These are phyloP conservation scores for Achlya hypogyna DNA, from an alignment of 352 stramenopile genomes.

Conservation along the genomic window DNA sequence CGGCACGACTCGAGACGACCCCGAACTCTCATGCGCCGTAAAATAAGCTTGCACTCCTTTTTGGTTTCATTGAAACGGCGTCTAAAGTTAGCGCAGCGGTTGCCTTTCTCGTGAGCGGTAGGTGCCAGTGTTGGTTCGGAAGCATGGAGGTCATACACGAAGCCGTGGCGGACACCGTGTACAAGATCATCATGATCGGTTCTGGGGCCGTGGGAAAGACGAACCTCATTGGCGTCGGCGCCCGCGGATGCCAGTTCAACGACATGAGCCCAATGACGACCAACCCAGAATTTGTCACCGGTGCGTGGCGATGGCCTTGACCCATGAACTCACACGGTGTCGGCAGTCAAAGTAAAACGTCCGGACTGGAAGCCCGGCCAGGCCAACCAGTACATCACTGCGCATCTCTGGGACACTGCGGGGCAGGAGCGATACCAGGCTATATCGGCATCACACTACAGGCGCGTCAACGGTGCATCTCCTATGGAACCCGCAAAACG, in stretches of 20 bases:
- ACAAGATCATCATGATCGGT: conserved; percentile 59
- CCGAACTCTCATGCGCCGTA: too few species aligned
- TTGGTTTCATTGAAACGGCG: too few species aligned
- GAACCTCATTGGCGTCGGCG: conserved; percentile 46
- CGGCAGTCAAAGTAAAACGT: conserved; percentile 49
- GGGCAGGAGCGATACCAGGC: conserved; percentile 63
- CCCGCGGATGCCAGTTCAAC: conserved; percentile 47
- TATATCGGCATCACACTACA: conserved; percentile 66
- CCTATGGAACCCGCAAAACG: not conserved
- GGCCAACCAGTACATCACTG: conserved; percentile 50
- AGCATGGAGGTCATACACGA: conserved; percentile 8
- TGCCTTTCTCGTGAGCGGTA: not conserved
- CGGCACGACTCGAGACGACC: too few species aligned
- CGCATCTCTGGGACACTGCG: conserved; percentile 62
- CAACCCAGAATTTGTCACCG: conserved; percentile 56
- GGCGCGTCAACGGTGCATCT: conserved; percentile 38
- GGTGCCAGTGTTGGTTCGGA: too few species aligned
- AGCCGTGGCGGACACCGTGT: conserved; percentile 22
- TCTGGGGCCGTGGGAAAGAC: conserved; percentile 55
- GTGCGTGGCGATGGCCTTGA: conserved; percentile 15
- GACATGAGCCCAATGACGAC: conserved; percentile 39
- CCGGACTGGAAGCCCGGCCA: conserved; percentile 64
- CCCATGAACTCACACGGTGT: not conserved
- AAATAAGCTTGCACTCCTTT: too few species aligned
- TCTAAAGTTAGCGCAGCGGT: too few species aligned